Conservation (phyloP, 1,284 basidiomycete species). For the Pterulicium gracile region DNA sequence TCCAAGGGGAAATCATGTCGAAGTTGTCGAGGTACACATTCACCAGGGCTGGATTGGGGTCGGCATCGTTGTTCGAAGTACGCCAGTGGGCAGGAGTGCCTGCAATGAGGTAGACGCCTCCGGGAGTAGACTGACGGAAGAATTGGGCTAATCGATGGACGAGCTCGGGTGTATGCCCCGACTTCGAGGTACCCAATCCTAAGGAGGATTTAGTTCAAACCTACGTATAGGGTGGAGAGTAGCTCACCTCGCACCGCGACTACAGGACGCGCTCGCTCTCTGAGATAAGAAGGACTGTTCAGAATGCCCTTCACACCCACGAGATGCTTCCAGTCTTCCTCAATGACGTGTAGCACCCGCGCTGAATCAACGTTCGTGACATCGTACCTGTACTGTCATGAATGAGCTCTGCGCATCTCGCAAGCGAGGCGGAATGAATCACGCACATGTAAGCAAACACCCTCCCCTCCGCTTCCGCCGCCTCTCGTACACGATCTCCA, state of each 20-base stretch:
- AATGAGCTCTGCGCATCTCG: no score
- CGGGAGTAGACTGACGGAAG: conserved; percentile 50
- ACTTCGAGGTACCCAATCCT: conserved; percentile 59
- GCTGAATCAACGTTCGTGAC: conserved; percentile 55
- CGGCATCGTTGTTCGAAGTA: conserved; percentile 52
- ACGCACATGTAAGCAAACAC: conserved; percentile 73
- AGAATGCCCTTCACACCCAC: conserved; percentile 46
- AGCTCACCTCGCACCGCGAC: conserved; percentile 56
- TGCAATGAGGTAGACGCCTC: conserved; percentile 61
- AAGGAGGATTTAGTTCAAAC: background rate
- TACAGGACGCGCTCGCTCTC: conserved; percentile 54
- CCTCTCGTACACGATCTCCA: conserved; percentile 54
- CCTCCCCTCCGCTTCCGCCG: conserved; percentile 64
- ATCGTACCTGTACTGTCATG: conserved; percentile 53
- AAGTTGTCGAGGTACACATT: conserved; percentile 60
- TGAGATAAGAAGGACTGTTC: conserved; percentile 60
- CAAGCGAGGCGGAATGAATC: conserved; percentile 7
- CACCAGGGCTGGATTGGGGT: conserved; percentile 50
- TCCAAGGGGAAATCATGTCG: conserved; percentile 72
- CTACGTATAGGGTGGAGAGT: conserved; percentile 2
- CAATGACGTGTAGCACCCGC: conserved; percentile 44
- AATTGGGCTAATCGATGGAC: conserved; percentile 42
- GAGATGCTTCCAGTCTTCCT: conserved; percentile 62
- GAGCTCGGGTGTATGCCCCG: conserved; percentile 48
- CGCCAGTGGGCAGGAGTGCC: conserved; percentile 64